phyloP scores from a whole-genome alignment of 2,329 filamentous ascomycete genomes.

The Bertia moriformis region DNA sequence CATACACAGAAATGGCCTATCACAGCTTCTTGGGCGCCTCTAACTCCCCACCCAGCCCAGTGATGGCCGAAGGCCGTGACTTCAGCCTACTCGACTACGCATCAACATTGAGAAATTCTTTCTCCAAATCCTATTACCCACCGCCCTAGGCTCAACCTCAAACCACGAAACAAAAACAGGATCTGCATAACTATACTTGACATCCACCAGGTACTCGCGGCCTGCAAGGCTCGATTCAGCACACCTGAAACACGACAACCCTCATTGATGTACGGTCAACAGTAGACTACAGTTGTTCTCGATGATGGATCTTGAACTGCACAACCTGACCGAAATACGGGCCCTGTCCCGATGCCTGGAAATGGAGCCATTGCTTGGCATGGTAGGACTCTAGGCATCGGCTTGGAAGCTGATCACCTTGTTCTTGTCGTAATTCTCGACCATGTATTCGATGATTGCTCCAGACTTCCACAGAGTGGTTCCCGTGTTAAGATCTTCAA shows the following conservation, averaged over 20 bases:
- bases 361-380: conserved; percentile 23
- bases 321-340: conserved; percentile 26
- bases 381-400: conserved; percentile 14
- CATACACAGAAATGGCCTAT: no score
- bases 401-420: conserved; percentile 16
- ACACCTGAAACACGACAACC: conserved; percentile 27
- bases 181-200: conserved; percentile 25
- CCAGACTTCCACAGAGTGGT: conserved; percentile 29
- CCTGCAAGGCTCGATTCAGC: conserved; percentile 22
- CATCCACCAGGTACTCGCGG: conserved; percentile 21
- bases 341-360: conserved; percentile 26
- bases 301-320: conserved; percentile 20
- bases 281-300: conserved; percentile 26
- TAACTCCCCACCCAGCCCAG: no score
- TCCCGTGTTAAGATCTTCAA: conserved; percentile 26
- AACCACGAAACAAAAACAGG: conserved; percentile 18
- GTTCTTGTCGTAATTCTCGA: conserved; percentile 22
- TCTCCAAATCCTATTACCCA: conserved; percentile 9
- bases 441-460: conserved; percentile 27
- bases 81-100: conserved; percentile 16
- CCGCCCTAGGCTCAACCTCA: conserved; percentile 3
- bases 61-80: no score
- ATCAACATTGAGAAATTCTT: conserved; percentile 12
- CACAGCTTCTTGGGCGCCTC: no score
- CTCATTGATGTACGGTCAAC: conserved; percentile 30